Conservation (phyloP, 73 alveolate genomes). For the Uronychia binucleata region DNA sequence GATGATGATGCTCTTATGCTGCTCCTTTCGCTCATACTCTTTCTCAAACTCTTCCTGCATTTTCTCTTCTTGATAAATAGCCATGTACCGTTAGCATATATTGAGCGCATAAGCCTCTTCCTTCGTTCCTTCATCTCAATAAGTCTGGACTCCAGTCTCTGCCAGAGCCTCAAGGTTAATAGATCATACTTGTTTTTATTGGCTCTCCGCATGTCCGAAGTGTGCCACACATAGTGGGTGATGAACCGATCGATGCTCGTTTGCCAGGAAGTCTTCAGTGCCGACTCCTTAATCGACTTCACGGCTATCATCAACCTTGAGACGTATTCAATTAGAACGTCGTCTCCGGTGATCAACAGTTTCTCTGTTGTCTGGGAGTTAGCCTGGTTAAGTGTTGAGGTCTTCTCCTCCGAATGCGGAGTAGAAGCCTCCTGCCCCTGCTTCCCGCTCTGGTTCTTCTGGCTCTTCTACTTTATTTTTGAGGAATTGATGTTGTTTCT, state of each 20-base stretch:
- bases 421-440: not conserved
- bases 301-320: constrained; percentile 44
- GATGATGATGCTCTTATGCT: constrained; percentile 35
- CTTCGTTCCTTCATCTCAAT: constrained; percentile 63
- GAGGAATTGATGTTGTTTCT: not conserved
- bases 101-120: constrained; percentile 19
- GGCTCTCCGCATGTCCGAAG: constrained; percentile 45
- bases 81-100: constrained; percentile 40
- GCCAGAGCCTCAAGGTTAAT: constrained; percentile 33
- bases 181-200: constrained; percentile 11
- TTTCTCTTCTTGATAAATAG: not conserved
- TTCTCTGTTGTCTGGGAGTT: too few species aligned
- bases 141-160: constrained; percentile 55
- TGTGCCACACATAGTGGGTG: constrained; percentile 62
- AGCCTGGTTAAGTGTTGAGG: too few species aligned
- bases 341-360: constrained; percentile 57
- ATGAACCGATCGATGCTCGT: constrained; percentile 42
- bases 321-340: constrained; percentile 55
- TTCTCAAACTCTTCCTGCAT: constrained; percentile 29
- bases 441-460: not conserved
- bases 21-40: constrained; percentile 37
- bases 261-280: constrained; percentile 38
- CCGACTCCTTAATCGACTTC: constrained; percentile 24
- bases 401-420: too few species aligned
- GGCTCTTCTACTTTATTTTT: not conserved